Evolutionary conservation across 2,329 filamentous ascomycete genomes (phyloP).

Genomic region (Trichoderma guizhouense): DNA sequence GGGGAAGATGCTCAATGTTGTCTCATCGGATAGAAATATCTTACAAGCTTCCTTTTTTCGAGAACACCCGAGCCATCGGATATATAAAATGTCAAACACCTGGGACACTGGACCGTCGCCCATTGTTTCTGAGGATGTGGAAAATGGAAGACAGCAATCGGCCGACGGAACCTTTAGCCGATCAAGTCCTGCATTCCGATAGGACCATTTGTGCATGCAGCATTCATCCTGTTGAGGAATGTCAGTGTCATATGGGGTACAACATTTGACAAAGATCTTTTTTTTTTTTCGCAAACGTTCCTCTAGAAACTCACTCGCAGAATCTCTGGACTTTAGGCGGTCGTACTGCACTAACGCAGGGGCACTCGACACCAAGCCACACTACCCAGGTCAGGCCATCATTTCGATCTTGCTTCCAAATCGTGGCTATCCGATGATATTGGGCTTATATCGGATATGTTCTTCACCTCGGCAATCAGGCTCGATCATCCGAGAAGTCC

Average conservation of each 20-base stretch:
- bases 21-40: background rate
- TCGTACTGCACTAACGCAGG: conserved; percentile 17
- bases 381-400: background rate
- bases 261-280: conserved; percentile 1
- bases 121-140: background rate
- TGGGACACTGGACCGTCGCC: background rate
- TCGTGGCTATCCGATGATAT: background rate
- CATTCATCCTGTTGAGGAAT: background rate
- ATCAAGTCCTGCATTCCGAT: background rate
- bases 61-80: background rate
- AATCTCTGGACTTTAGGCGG: background rate
- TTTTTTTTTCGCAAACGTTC: background rate
- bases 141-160: background rate
- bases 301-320: background rate
- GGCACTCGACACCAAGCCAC: background rate
- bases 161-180: background rate
- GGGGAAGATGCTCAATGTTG: background rate
- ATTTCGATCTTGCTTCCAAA: background rate
- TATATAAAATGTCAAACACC: background rate
- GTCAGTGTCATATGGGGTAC: background rate
- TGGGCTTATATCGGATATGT: background rate
- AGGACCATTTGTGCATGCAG: background rate
- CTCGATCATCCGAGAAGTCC: background rate
- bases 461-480: background rate
- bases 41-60: background rate